Base-by-base conservation (phyloP, 257 asterid species). In the Solanum paucissectum region DNA sequence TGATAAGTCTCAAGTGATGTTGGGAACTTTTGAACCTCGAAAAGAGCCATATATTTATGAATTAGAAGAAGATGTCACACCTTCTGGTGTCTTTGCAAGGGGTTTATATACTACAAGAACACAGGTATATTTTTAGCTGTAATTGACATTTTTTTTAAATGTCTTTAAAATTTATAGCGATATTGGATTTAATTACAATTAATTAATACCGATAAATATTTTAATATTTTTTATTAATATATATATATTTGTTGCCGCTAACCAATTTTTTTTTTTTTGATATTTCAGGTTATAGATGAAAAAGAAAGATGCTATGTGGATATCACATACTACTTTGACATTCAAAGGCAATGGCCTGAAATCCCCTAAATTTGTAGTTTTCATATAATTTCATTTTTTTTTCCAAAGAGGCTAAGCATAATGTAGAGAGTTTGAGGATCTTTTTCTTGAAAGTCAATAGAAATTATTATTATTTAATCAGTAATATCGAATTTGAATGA, bases 61-160 rank as follows among this genome's bases (percentile, higher is more conserved):
- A 88, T 58, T 91, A 5, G 88, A 74, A 71, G 96, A 93, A 88
- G 94, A 92, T 44, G 91, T 89, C 4, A 73, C 94, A 71, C 96
- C 95, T 29, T 81, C 88, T 18, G 96, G 96, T 25, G 85, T 93
- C 14, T 91, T 93, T 77, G 91, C 92, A 1, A 85, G 96, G 85
- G 95, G 96, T 40, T 40, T 88, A 85, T 93, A 92, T 86, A 87
- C 93, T 20, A 95, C 96, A 36, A 92, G 92, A 90, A 90, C 90
- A 66, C 92, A 92, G 96, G 95, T 93, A 52, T 52, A 52, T 6
- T 52, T 52, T 52, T 52, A 52, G 62, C n/a, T 0, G 1, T 0
- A 52, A 52, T 52, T 52, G 18, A 18, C 1, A 52, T 52, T 52
- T 52, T 5, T 29, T 6, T 18, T 16, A 6, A 52, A 52, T 1